Evolutionary conservation across 306 rosid genomes (phyloP).

Genomic region (Prunus mongolica): DNA sequence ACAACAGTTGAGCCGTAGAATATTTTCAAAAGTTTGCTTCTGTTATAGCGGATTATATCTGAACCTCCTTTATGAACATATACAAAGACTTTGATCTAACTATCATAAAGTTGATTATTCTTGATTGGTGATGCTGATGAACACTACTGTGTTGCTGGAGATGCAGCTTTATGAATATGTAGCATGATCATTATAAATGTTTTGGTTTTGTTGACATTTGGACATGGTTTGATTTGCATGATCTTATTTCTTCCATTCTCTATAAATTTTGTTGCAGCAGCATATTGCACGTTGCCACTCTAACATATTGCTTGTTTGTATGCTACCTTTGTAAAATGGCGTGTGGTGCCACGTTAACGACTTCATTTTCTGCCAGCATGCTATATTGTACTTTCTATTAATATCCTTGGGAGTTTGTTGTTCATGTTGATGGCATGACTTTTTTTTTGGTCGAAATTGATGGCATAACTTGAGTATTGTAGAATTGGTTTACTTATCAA

Average conservation of each 20-base stretch:
- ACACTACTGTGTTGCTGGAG: background rate
- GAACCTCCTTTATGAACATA: slow-evolving; percentile 1
- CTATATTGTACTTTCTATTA: background rate
- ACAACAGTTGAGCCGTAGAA: slow-evolving; percentile 64
- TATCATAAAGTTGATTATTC: background rate
- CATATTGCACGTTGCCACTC: background rate
- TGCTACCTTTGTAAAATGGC: background rate
- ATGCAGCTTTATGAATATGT: background rate
- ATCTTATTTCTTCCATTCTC: background rate
- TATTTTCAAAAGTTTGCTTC: slow-evolving; percentile 11
- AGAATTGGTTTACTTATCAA: background rate
- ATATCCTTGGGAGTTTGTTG: background rate
- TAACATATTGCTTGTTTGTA: background rate
- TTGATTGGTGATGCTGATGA: slow-evolving; percentile 1
- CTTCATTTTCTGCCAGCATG: background rate
- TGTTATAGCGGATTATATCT: background rate
- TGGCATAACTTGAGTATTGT: background rate
- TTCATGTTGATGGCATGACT: background rate
- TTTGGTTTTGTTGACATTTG: background rate
- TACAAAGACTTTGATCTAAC: background rate
- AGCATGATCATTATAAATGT: background rate
- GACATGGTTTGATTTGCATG: background rate
- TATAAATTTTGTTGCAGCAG: background rate
- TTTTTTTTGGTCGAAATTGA: background rate
- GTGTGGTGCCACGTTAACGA: background rate